Conservation (phyloP, 306 rosid genomes). For the Lathyrus tuberosus region DNA sequence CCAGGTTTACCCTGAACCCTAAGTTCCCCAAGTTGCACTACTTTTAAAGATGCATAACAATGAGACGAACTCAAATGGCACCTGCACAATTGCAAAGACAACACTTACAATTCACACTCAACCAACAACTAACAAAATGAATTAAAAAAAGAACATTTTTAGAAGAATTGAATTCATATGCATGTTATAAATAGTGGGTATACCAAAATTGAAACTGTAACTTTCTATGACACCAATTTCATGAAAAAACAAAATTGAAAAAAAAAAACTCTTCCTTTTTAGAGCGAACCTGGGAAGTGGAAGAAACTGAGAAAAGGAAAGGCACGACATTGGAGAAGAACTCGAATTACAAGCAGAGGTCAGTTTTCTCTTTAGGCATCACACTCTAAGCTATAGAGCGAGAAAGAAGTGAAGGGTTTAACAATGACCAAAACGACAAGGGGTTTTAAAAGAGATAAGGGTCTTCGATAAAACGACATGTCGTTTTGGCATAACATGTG, state of each 20-base stretch:
- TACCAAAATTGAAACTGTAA: neutral
- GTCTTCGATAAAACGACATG: slow-evolving; percentile 4
- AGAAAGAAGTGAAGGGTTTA: slow-evolving; percentile 39
- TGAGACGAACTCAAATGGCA: slow-evolving; percentile 50
- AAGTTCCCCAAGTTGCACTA: slow-evolving; percentile 56
- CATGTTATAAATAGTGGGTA: neutral
- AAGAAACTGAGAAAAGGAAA: slow-evolving; percentile 63
- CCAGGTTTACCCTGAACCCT: slow-evolving; percentile 54
- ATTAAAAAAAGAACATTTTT: neutral
- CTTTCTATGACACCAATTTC: slow-evolving; percentile 32
- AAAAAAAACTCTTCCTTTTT: neutral
- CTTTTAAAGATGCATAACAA: slow-evolving; percentile 40
- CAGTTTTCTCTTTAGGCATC: slow-evolving; percentile 44
- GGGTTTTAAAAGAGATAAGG: slow-evolving; percentile 31
- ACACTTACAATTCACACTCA: slow-evolving; percentile 21
- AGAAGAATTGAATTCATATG: neutral
- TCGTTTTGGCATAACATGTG: neutral
- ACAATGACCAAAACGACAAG: slow-evolving; percentile 44
- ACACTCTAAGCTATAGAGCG: slow-evolving; percentile 38
- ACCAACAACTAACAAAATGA: neutral
- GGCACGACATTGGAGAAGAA: slow-evolving; percentile 60
- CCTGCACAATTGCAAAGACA: slow-evolving; percentile 54
- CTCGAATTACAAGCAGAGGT: slow-evolving; percentile 32
- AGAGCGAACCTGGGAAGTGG: slow-evolving; percentile 66
- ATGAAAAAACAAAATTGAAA: slow-evolving; percentile 1